Percentiles rank a stretch among this genome's conserved stretches.
phyloP scores from a whole-genome alignment of 2,329 filamentous ascomycete genomes.

The Aspergillus phoenicis region DNA sequence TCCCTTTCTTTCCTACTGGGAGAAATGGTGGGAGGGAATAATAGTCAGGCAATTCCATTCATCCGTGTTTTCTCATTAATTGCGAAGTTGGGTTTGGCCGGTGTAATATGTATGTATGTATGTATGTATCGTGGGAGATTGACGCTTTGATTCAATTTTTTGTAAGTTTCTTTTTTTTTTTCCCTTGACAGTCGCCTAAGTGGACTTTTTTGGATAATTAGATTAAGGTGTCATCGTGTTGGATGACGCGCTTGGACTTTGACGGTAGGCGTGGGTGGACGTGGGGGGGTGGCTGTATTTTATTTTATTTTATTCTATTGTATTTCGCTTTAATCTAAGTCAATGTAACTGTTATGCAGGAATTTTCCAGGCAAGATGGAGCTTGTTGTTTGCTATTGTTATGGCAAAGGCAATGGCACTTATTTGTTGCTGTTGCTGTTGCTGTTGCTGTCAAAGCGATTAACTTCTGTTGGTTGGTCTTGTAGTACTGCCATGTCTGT shows the following conservation, averaged over 20 bases:
- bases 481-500: background rate
- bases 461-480: background rate
- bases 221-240: too few species aligned
- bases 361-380: background rate
- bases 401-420: background rate
- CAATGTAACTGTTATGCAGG: background rate
- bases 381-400: background rate
- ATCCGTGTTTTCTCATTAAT: too few species aligned
- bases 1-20: slow-evolving; percentile 1
- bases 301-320: background rate
- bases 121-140: background rate
- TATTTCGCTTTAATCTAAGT: slow-evolving; percentile 20
- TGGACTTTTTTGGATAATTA: too few species aligned
- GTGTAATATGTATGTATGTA: background rate
- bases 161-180: background rate
- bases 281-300: background rate
- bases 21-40: background rate
- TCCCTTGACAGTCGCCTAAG: too few species aligned
- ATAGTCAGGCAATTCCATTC: background rate
- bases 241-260: too few species aligned
- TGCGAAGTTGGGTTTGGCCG: too few species aligned
- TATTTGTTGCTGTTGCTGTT: background rate
- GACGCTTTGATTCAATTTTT: too few species aligned
- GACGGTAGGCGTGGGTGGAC: too few species aligned
- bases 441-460: background rate